Percentiles rank a stretch among this genome's conserved stretches.
phyloP scores from a whole-genome alignment of 179 eudicot genomes.

The Pouteria campechiana region DNA sequence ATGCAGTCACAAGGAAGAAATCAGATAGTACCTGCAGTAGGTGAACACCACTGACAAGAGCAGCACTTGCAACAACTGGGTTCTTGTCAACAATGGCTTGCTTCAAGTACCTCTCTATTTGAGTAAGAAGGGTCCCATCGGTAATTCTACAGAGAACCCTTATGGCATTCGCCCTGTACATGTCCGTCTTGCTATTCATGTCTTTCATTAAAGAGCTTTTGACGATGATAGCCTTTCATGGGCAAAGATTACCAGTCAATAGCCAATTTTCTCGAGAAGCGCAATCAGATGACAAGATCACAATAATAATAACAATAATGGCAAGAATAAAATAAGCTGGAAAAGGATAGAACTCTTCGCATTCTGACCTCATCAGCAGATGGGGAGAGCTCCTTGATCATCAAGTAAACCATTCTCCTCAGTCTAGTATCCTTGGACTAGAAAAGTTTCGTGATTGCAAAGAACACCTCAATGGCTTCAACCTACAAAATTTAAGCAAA shows the following conservation, averaged over 20 bases:
- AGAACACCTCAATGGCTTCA: constrained; percentile 93
- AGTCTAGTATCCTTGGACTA: constrained; percentile 73
- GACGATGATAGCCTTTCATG: constrained; percentile 72
- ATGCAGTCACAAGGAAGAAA: no score
- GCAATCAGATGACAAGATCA: no score
- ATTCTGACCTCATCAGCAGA: constrained; percentile 78
- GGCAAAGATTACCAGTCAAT: constrained; percentile 5
- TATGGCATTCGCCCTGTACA: constrained; percentile 97
- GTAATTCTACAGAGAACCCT: constrained; percentile 95
- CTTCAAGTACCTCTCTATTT: constrained; percentile 90
- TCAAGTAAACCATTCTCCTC: constrained; percentile 93
- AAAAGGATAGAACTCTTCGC: constrained; percentile 1
- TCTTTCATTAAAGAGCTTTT: constrained; percentile 98
- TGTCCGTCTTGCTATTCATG: constrained; percentile 96
- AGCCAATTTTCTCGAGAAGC: not conserved
- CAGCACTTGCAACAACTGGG: constrained; percentile 98
- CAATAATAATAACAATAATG: no score
- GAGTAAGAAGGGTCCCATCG: constrained; percentile 88
- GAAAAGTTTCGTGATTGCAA: constrained; percentile 78
- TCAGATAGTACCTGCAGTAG: constrained; percentile 66
- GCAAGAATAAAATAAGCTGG: no score
- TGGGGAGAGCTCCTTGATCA: constrained; percentile 92
- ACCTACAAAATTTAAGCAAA: constrained; percentile 25
- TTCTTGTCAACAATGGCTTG: constrained; percentile 97
- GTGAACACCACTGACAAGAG: constrained; percentile 92